Evolutionary conservation across 371 early-diverging fungal species (phyloP).

Genomic region (Lichtheimia corymbifera): DNA sequence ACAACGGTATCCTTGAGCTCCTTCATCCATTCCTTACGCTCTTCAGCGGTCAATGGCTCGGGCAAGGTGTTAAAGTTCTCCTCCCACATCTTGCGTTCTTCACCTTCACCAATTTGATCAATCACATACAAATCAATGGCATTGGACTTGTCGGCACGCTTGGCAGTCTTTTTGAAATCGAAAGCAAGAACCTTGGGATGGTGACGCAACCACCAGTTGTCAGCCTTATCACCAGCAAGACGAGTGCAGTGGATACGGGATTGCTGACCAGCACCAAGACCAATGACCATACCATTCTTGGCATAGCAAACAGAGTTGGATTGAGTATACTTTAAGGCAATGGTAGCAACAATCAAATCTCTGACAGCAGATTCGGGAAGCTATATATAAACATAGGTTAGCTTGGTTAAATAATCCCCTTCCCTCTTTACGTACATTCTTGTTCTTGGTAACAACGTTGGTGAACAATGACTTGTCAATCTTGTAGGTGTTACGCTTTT

Average conservation of each 20-base stretch:
- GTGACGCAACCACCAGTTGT: slow-evolving; percentile 97
- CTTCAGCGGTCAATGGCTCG: slow-evolving; percentile 73
- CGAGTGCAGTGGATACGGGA: slow-evolving; percentile 97
- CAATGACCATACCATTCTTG: slow-evolving; percentile 97
- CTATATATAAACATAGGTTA: slow-evolving; percentile 32
- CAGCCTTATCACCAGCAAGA: slow-evolving; percentile 97
- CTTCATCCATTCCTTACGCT: slow-evolving; percentile 78
- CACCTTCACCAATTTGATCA: slow-evolving; percentile 80
- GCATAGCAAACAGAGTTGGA: slow-evolving; percentile 98
- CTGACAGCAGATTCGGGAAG: slow-evolving; percentile 71
- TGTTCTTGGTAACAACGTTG: slow-evolving; percentile 84
- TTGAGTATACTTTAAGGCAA: slow-evolving; percentile 97
- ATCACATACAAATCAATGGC: slow-evolving; percentile 95
- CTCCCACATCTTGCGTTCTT: slow-evolving; percentile 80
- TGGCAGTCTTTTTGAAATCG: slow-evolving; percentile 82
- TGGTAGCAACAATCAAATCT: slow-evolving; percentile 94
- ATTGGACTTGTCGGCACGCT: slow-evolving; percentile 95
- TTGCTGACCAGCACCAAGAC: slow-evolving; percentile 98
- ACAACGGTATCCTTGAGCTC: slow-evolving; percentile 76
- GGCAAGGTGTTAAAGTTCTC: slow-evolving; percentile 82
- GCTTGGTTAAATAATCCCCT: too few relatives aligned
- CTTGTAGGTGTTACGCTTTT: slow-evolving; percentile 84
- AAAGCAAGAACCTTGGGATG: slow-evolving; percentile 89
- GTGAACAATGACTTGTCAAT: slow-evolving; percentile 77
- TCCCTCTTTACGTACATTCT: slow-evolving; percentile 61